Percentiles rank a stretch among this genome's conserved stretches.
These are phyloP conservation scores for Westerdykella sp. DNA, from an alignment of 2,329 filamentous ascomycete genomes.

Conservation along the genomic window DNA sequence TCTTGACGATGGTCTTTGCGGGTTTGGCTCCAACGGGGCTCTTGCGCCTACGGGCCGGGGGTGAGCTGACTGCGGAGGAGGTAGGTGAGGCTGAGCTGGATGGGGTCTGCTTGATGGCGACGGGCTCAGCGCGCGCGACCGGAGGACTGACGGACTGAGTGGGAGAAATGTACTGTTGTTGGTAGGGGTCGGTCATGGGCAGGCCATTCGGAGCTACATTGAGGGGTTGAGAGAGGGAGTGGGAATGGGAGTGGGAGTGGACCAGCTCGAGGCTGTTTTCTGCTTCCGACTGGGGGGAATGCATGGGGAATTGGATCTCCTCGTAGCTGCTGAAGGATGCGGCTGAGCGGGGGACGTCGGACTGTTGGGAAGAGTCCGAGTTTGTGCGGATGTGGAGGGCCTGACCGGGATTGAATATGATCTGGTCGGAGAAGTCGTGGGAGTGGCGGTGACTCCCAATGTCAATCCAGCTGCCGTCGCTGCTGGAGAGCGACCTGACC, in stretches of 20 bases:
- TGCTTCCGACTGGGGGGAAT: constrained; percentile 72
- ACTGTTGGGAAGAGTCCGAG: constrained; percentile 79
- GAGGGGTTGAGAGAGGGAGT: constrained; percentile 9
- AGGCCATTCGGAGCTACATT: constrained; percentile 20
- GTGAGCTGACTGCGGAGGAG: constrained; percentile 47
- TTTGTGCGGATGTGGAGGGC: constrained; percentile 81
- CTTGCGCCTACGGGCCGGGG: constrained; percentile 62
- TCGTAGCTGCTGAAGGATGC: constrained; percentile 76
- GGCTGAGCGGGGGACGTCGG: constrained; percentile 53
- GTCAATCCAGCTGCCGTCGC: constrained; percentile 87
- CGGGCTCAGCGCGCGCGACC: constrained; percentile 59
- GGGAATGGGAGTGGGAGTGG: constrained; percentile 11
- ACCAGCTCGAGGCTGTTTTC: constrained; percentile 28
- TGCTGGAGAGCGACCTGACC: constrained; percentile 76
- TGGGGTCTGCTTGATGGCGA: constrained; percentile 62
- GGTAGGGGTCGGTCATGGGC: constrained; percentile 20
- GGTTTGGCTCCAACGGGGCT: constrained; percentile 66
- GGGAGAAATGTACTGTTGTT: constrained; percentile 36
- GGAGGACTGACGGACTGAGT: constrained; percentile 58
- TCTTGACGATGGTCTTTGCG: constrained; percentile 74
- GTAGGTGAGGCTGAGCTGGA: constrained; percentile 55
- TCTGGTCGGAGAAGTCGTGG: constrained; percentile 61
- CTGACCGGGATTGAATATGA: constrained; percentile 88
- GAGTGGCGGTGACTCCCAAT: constrained; percentile 54
- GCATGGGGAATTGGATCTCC: constrained; percentile 63